Evolutionary conservation across 2,329 filamentous ascomycete genomes (phyloP).

Genomic region (Trichoderma sp.): DNA sequence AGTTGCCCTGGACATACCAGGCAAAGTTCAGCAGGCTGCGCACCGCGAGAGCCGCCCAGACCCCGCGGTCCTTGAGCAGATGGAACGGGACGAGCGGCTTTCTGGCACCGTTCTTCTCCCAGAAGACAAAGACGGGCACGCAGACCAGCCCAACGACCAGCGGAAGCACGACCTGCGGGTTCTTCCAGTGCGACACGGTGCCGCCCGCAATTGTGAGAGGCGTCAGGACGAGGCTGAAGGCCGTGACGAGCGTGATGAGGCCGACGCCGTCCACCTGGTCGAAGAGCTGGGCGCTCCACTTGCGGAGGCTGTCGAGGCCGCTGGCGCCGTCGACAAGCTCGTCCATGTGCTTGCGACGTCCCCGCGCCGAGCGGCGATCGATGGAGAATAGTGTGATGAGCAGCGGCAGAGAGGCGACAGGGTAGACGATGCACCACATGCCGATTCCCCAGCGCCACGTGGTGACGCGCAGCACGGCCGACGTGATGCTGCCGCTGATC

Average conservation of each 20-base stretch:
- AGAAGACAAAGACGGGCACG: slow-evolving; percentile 53
- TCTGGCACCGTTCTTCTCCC: slow-evolving; percentile 54
- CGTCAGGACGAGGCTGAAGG: slow-evolving; percentile 51
- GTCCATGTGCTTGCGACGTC: neutral
- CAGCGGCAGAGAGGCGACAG: slow-evolving; percentile 57
- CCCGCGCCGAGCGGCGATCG: slow-evolving; percentile 31
- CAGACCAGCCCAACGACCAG: slow-evolving; percentile 53
- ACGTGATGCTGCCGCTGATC: slow-evolving; percentile 60
- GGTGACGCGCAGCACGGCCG: slow-evolving; percentile 50
- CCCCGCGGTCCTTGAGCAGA: slow-evolving; percentile 59
- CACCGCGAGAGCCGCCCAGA: slow-evolving; percentile 62
- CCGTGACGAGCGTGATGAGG: slow-evolving; percentile 48
- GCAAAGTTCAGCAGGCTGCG: slow-evolving; percentile 51
- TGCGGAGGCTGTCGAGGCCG: slow-evolving; percentile 29
- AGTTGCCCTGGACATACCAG: slow-evolving; percentile 62
- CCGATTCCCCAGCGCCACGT: slow-evolving; percentile 65
- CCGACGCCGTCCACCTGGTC: slow-evolving; percentile 57
- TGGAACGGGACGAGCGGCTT: slow-evolving; percentile 59
- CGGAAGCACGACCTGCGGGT: slow-evolving; percentile 52
- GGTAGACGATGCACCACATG: slow-evolving; percentile 65
- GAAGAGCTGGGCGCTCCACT: slow-evolving; percentile 49
- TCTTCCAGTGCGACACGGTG: slow-evolving; percentile 49
- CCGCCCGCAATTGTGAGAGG: slow-evolving; percentile 59
- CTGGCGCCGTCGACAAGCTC: neutral
- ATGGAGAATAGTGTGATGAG: slow-evolving; percentile 45